Percentiles rank a stretch among this genome's conserved stretches.
Evolutionary conservation across 768 basidiomycete genomes (phyloP).

Genomic region (Hypholoma sublateritium): DNA sequence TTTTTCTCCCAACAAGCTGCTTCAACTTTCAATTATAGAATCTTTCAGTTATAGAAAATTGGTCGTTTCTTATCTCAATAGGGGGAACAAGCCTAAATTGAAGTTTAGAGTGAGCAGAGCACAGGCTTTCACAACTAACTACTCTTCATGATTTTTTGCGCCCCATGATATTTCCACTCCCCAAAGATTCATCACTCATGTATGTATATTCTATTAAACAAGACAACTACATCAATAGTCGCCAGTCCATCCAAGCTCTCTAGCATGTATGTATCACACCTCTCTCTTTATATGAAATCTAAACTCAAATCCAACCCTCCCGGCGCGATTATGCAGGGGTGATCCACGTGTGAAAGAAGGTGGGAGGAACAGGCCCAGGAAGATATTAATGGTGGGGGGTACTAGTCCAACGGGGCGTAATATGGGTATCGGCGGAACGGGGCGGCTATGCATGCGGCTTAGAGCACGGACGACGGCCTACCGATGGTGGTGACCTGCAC

Average conservation of each 20-base stretch:
- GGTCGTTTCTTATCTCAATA: too few relatives aligned
- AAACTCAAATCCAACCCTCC: not conserved
- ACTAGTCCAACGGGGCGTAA: not conserved
- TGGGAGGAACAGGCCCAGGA: not conserved
- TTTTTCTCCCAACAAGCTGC: too few relatives aligned
- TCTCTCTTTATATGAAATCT: not conserved
- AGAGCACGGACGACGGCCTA: conserved; percentile 15
- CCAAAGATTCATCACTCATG: not conserved
- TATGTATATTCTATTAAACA: not conserved
- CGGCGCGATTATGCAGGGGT: not conserved
- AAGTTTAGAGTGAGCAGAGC: too few relatives aligned
- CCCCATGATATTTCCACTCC: not conserved
- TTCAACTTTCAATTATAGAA: too few relatives aligned
- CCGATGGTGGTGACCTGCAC: conserved; percentile 30
- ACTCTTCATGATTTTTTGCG: not conserved
- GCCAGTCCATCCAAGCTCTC: conserved; percentile 10
- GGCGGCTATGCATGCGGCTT: not conserved
- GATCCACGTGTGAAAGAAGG: not conserved
- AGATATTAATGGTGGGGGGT: not conserved
- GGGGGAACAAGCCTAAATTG: too few relatives aligned
- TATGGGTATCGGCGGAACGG: conserved; percentile 3
- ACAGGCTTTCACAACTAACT: too few relatives aligned
- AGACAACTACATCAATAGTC: not conserved
- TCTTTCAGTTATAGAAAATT: too few relatives aligned
- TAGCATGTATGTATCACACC: not conserved